These are phyloP conservation scores for Salvia miltiorrhiza DNA, from an alignment of 257 asterid species.

Conservation along the genomic window DNA sequence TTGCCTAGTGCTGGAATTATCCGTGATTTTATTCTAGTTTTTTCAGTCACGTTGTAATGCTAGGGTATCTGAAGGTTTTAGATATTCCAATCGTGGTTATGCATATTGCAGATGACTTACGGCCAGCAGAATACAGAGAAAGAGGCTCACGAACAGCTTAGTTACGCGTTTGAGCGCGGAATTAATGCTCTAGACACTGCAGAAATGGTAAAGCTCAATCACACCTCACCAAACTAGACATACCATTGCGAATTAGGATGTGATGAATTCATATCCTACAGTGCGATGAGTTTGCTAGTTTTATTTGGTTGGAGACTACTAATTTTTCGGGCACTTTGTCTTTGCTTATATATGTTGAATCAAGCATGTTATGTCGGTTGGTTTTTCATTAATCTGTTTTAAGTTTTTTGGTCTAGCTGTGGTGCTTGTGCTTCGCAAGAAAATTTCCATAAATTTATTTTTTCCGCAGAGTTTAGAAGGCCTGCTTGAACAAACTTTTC, in stretches of 20 bases:
- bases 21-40: background rate
- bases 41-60: background rate
- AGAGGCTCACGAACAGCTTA: slow-evolving; percentile 87
- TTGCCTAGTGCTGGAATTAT: background rate
- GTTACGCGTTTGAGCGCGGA: slow-evolving; percentile 76
- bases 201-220: slow-evolving; percentile 50
- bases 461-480: background rate
- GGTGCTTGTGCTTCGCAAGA: background rate
- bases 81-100: background rate
- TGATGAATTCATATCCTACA: background rate
- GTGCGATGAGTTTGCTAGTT: background rate
- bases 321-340: background rate
- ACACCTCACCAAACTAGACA: background rate
- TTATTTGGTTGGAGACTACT: background rate
- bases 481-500: background rate
- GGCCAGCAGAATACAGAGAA: slow-evolving; percentile 94
- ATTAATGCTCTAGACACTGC: slow-evolving; percentile 77
- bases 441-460: background rate
- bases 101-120: slow-evolving; percentile 70
- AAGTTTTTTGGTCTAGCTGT: background rate
- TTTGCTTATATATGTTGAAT: background rate
- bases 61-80: background rate
- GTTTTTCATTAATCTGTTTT: background rate
- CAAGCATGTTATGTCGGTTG: background rate
- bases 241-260: background rate